Evolutionary conservation across 306 rosid species (phyloP).

Genomic region (Inga leiocalycina): DNA sequence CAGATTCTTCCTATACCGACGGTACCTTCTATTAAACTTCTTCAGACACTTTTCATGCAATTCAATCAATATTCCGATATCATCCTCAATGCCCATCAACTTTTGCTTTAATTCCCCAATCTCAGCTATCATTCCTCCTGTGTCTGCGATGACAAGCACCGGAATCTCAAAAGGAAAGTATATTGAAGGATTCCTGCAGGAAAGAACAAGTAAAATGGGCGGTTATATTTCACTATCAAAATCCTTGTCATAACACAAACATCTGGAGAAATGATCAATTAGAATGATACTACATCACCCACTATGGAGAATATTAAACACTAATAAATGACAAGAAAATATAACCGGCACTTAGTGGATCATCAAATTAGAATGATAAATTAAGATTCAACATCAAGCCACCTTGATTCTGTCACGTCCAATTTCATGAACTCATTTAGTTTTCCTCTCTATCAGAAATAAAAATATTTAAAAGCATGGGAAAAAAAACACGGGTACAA

Average conservation of each 20-base stretch:
- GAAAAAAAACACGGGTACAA: not conserved
- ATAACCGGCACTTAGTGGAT: not conserved
- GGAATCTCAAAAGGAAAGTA: conserved; percentile 42
- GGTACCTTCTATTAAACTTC: conserved; percentile 12
- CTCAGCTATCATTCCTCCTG: conserved; percentile 5
- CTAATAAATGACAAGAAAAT: not conserved
- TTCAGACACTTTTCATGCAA: not conserved
- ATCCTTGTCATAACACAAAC: not conserved
- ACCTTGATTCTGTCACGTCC: not conserved
- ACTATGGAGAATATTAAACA: not conserved
- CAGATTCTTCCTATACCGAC: not conserved
- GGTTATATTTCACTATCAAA: conserved; percentile 20
- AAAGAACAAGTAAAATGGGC: not conserved
- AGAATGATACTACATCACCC: too few species aligned
- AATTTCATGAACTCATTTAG: not conserved
- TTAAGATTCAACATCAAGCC: not conserved
- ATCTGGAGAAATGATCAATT: not conserved
- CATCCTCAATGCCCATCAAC: not conserved
- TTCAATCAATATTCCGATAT: not conserved
- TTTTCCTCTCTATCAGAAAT: not conserved
- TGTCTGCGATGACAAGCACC: not conserved
- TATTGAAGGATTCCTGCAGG: conserved; percentile 46
- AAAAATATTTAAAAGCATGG: not conserved
- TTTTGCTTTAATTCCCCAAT: conserved; percentile 28
- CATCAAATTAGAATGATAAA: not conserved